These are phyloP conservation scores for Fistulinella prunicolor DNA, from an alignment of 768 basidiomycete species.

Conservation along the genomic window DNA sequence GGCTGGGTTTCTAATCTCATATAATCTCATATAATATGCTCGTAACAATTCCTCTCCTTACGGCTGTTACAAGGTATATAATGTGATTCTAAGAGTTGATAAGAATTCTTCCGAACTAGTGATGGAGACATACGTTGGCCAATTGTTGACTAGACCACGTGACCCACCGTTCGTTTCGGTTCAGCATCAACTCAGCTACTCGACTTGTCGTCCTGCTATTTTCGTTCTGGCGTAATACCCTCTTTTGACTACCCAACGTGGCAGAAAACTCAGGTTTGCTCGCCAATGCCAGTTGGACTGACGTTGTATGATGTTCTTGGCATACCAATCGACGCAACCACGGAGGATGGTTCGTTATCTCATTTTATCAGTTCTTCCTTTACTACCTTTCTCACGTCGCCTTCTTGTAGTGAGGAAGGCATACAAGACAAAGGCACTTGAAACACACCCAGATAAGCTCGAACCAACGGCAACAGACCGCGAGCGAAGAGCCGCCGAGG, in stretches of 20 bases:
- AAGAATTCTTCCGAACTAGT: no score
- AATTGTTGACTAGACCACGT: no score
- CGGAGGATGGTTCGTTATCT: slow-evolving; percentile 47
- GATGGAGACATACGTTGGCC: no score
- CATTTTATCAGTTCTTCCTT: neutral
- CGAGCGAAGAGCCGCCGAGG: slow-evolving; percentile 52
- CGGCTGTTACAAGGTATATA: no score
- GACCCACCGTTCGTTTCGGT: no score
- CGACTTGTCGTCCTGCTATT: neutral
- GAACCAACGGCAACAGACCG: slow-evolving; percentile 48
- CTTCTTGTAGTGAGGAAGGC: slow-evolving; percentile 51
- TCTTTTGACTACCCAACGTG: neutral
- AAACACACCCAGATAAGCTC: slow-evolving; percentile 74
- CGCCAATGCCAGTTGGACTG: slow-evolving; percentile 31
- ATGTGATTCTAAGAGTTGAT: no score
- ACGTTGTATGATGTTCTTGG: slow-evolving; percentile 45
- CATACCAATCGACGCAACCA: slow-evolving; percentile 41
- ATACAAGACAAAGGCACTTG: slow-evolving; percentile 63
- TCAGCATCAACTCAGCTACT: no score
- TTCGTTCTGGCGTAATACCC: neutral
- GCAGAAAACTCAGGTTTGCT: neutral
- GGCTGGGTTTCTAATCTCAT: no score
- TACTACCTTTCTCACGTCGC: neutral
- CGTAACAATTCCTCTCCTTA: no score
- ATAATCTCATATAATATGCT: no score